Evolutionary conservation across 2,329 filamentous ascomycete genomes (phyloP), one percentile per base, ranked within the genome.

Genomic region (Botrytis squamosa): DNA sequence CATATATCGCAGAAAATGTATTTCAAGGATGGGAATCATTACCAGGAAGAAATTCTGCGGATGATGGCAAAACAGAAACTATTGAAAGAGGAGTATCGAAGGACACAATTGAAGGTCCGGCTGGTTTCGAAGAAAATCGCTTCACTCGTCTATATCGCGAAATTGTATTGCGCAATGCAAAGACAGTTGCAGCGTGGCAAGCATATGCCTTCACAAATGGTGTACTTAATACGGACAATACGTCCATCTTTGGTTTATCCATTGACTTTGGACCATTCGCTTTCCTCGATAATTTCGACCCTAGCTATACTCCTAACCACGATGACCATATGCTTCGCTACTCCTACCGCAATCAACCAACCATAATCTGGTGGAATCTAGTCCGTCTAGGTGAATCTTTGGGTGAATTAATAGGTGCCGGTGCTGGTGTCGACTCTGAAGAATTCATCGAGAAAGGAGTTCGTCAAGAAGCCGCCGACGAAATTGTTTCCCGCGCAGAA

Each of bases 151-250:
- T 99, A 1, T 99, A 97, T 82, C 91, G 96, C 52, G 94, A 97
- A 80, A 91, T 99, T 73, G 90, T 91, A 6, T 90, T 94, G 60
- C 89, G 93, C 46, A 99, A 98, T 80, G 96, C 96, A 1, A 86
- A 88, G 74, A 97, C 93, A 0, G 95, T 98, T 2, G 96, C 96
- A 18, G 89, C 92, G 77, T 98, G 96, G 95, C 97, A 99, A 84
- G 94, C 94, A 0, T 98, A 98, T 80, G 96, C 94, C n/a, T 99
- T 99, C 84, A 98, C 97, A 88, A 99, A 99, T 80, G 96, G 96
- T 64, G 96, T 99, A 6, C 86, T 99, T 74, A 99, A 99, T 83
- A 98, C 96, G 0, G 96, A 99, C 81, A 99, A 99, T 82, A 99
- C 96, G 0, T 97, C 94, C 0, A 88, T 99, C 69, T 91, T 91